Evolutionary conservation across 2,329 filamentous ascomycete genomes (phyloP), one percentile per base, ranked within the genome.

Genomic region (Aspergillus vadensis): DNA sequence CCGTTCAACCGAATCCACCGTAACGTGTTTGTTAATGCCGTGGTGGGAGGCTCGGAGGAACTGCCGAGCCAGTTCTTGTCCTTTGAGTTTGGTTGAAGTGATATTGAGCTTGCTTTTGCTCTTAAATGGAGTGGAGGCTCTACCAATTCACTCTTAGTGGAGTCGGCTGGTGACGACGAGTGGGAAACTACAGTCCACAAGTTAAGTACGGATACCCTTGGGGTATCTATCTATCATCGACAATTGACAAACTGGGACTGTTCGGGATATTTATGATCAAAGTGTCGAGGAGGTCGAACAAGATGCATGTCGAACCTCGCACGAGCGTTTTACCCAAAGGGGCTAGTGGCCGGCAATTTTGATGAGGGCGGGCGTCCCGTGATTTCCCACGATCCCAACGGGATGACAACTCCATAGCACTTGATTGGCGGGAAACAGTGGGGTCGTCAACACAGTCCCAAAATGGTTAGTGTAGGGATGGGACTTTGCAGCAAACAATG

Each of bases 11-110:
- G 41, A 44, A 44, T 23, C 67, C 65, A 1, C n/a, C 81, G 50
- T 17, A 72, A 30, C 53, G 48, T 7, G 6, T 86, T 88, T 67
- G 75, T 88, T 9, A 88, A 88, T 69, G 85, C 85, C 1, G 77
- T 86, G 0, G 81, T 87, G 25, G 76, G 85, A 72, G 77, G 81
- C 3, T 67, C 53, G 7, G 38, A 38, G 1, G 58, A 58, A 10
- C 38, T 55, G 56, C 60, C 60, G 5, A 69, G 72, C 9, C 83
- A 88, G 44, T 69, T 86, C 12, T 36, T 36, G 32, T 36, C 10
- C 5, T 36, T 12, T 36, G 32, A 30, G 25, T 48, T 7, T 21
- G 8, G 19, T 23, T 41, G 51, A 21, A 10, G 9, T 54, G n/a
- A 8, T 27, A 44, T 44, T 44, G 17, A 44, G 41, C 17, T 44